Evolutionary conservation across 2,329 filamentous ascomycete species (phyloP).

Genomic region (Ophiosphaerella herpotricha): DNA sequence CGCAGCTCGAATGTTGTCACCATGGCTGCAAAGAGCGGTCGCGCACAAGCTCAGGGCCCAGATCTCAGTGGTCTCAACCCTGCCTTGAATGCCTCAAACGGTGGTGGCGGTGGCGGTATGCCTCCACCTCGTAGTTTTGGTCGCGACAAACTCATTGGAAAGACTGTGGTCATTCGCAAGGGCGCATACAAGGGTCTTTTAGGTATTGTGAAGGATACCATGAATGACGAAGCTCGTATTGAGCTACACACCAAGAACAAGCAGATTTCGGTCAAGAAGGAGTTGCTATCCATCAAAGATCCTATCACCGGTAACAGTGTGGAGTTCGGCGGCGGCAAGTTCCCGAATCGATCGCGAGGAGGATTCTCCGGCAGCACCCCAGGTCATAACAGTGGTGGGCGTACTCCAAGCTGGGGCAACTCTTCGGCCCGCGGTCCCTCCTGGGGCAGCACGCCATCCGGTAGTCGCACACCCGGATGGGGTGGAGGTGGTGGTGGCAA

Average conservation of each 20-base stretch:
- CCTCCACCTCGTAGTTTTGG: slow-evolving; percentile 75
- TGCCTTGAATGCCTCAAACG: slow-evolving; percentile 65
- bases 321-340: slow-evolving; percentile 60
- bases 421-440: slow-evolving; percentile 57
- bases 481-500: slow-evolving; percentile 51
- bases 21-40: slow-evolving; percentile 90
- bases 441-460: slow-evolving; percentile 48
- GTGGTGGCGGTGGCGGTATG: slow-evolving; percentile 56
- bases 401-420: slow-evolving; percentile 43
- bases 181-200: slow-evolving; percentile 91
- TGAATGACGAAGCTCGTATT: slow-evolving; percentile 81
- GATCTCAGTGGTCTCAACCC: slow-evolving; percentile 94
- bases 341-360: slow-evolving; percentile 44
- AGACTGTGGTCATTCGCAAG: slow-evolving; percentile 86
- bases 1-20: slow-evolving; percentile 85
- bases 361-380: slow-evolving; percentile 42
- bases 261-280: slow-evolving; percentile 81
- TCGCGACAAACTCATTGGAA: slow-evolving; percentile 82
- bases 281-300: slow-evolving; percentile 83
- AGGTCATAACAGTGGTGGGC: slow-evolving; percentile 44
- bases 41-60: slow-evolving; percentile 71
- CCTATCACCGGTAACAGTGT: slow-evolving; percentile 76
- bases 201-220: slow-evolving; percentile 94
- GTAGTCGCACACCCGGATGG: slow-evolving; percentile 51
- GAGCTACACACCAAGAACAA: slow-evolving; percentile 96